A percentile compares a stretch with the other conserved stretches of the same genome.
phyloP scores from a whole-genome alignment of 768 basidiomycete species.

The Epithele typhae region DNA sequence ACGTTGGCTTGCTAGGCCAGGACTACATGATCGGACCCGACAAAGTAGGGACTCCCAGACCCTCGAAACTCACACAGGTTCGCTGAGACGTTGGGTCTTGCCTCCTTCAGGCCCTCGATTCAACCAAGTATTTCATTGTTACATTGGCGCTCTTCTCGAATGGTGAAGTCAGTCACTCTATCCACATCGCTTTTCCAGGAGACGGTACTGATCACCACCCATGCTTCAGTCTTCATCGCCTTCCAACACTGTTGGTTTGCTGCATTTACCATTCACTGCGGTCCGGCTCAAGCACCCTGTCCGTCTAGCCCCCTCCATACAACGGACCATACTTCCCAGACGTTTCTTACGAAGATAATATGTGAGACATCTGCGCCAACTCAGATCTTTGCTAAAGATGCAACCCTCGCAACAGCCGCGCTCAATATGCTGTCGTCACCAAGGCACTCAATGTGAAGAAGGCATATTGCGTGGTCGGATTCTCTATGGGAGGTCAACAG shows the following conservation, averaged over 20 bases:
- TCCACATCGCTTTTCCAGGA: not conserved
- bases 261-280: not conserved
- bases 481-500: conserved; percentile 59
- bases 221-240: conserved; percentile 50
- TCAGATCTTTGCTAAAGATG: no score
- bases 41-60: conserved; percentile 33
- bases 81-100: no score
- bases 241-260: conserved; percentile 46
- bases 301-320: conserved; percentile 44
- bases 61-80: no score
- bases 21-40: conserved; percentile 44
- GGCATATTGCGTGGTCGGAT: conserved; percentile 45
- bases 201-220: not conserved
- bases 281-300: not conserved
- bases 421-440: conserved; percentile 50
- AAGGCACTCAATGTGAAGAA: conserved; percentile 41
- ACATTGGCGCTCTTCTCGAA: conserved; percentile 56
- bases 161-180: conserved; percentile 43
- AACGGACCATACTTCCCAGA: conserved; percentile 57
- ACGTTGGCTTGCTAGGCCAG: conserved; percentile 34
- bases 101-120: conserved; percentile 41
- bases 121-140: conserved; percentile 49
- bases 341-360: conserved; percentile 56
- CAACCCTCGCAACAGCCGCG: conserved; percentile 40
- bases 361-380: conserved; percentile 36